A percentile compares a stretch with the other conserved stretches of the same genome.
phyloP scores from a whole-genome alignment of 176 grass and related monocot species.

The Ensete ventricosum region DNA sequence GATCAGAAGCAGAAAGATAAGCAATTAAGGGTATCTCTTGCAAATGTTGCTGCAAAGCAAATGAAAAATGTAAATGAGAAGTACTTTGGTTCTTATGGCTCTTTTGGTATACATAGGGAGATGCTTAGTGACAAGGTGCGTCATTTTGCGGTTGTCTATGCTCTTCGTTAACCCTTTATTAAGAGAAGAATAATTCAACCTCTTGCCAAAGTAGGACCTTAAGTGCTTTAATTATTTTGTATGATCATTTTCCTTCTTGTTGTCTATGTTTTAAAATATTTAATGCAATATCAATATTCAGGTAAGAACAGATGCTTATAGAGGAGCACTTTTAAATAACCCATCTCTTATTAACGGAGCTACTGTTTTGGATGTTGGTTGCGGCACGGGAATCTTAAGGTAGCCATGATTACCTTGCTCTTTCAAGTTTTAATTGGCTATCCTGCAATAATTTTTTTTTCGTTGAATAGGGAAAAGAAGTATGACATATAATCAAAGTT shows the following conservation, averaged over 20 bases:
- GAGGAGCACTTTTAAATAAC: slow-evolving; percentile 66
- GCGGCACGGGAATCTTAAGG: slow-evolving; percentile 94
- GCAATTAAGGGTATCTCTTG: slow-evolving; percentile 38
- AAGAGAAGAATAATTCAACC: neutral
- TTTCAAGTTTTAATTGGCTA: neutral
- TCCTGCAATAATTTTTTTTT: neutral
- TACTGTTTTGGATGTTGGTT: slow-evolving; percentile 90
- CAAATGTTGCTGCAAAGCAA: slow-evolving; percentile 46
- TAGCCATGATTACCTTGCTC: slow-evolving; percentile 12
- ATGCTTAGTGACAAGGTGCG: slow-evolving; percentile 88
- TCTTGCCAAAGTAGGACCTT: neutral
- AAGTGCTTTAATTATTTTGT: neutral
- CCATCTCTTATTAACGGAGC: slow-evolving; percentile 59
- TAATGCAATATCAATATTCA: slow-evolving; percentile 26
- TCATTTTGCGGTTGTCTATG: neutral
- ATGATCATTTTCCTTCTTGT: neutral
- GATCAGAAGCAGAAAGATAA: slow-evolving; percentile 32
- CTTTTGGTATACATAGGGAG: slow-evolving; percentile 89
- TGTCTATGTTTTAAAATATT: neutral
- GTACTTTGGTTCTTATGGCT: slow-evolving; percentile 89
- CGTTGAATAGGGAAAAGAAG: neutral
- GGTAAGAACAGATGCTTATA: slow-evolving; percentile 90
- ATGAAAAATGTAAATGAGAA: slow-evolving; percentile 71
- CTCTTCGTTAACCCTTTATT: neutral
- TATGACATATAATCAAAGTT: too few species aligned